Conservation (phyloP, 2,329 filamentous ascomycete species). For the Alternaria metachromatica region DNA sequence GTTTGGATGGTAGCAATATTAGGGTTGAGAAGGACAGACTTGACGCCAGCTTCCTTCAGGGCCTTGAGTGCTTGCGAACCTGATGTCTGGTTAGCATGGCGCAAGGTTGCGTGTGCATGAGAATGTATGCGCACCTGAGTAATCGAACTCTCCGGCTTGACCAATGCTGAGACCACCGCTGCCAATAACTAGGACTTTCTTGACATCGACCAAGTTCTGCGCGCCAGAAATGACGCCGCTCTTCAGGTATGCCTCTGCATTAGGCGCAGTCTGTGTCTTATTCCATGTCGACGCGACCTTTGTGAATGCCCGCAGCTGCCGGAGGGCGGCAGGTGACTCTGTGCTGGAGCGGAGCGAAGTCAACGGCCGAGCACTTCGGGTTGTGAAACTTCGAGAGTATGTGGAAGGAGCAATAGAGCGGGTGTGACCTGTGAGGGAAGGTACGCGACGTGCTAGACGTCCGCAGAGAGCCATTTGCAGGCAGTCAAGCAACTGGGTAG, state of each 20-base stretch:
- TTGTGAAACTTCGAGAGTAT: slow-evolving; percentile 41
- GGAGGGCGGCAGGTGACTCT: slow-evolving; percentile 42
- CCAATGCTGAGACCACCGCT: slow-evolving; percentile 95
- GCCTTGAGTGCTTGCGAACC: slow-evolving; percentile 96
- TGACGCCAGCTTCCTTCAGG: slow-evolving; percentile 90
- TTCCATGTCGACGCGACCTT: slow-evolving; percentile 44
- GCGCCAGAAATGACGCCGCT: slow-evolving; percentile 84
- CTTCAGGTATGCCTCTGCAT: slow-evolving; percentile 84
- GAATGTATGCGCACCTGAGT: slow-evolving; percentile 72
- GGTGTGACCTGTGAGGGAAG: slow-evolving; percentile 43
- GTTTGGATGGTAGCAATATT: slow-evolving; percentile 99
- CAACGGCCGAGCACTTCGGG: slow-evolving; percentile 41
- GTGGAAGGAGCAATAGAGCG: slow-evolving; percentile 39
- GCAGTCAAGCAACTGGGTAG: slow-evolving; percentile 39
- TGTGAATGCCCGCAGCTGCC: slow-evolving; percentile 49
- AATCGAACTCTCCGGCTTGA: slow-evolving; percentile 97
- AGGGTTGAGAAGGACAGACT: slow-evolving; percentile 93
- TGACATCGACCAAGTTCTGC: slow-evolving; percentile 81
- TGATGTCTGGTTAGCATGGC: slow-evolving; percentile 49
- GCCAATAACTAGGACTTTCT: slow-evolving; percentile 96
- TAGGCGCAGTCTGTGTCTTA: slow-evolving; percentile 72
- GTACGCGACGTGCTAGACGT: slow-evolving; percentile 51
- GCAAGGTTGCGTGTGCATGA: background rate
- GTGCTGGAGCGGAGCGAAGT: slow-evolving; percentile 35
- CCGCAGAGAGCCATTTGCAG: slow-evolving; percentile 51